Conservation (phyloP, 257 asterid species). For the Solanum gracilifrons region DNA sequence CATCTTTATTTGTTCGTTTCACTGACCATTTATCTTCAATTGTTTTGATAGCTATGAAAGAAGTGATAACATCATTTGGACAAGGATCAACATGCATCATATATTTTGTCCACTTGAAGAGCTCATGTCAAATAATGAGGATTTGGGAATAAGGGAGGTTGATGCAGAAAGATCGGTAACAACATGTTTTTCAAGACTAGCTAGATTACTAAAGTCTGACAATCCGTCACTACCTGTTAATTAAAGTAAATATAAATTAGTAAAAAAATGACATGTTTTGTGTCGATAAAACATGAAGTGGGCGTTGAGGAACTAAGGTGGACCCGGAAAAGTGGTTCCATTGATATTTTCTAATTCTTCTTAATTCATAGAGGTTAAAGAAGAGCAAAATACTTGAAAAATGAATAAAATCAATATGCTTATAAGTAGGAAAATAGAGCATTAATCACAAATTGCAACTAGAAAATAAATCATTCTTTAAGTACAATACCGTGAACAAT, state of each 20-base stretch:
- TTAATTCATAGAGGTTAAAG: no score
- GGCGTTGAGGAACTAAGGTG: neutral
- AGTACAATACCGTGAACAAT: neutral
- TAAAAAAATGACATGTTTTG: neutral
- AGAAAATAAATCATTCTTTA: no score
- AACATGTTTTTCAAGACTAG: constrained; percentile 8
- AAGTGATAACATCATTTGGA: constrained; percentile 17
- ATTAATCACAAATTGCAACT: no score
- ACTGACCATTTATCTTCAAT: constrained; percentile 89
- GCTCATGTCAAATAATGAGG: constrained; percentile 29
- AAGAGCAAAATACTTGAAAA: no score
- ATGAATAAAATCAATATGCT: no score
- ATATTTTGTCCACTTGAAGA: constrained; percentile 3
- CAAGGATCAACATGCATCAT: constrained; percentile 29
- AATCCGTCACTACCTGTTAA: constrained; percentile 37
- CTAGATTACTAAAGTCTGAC: constrained; percentile 13
- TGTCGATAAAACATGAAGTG: neutral
- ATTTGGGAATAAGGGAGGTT: constrained; percentile 26
- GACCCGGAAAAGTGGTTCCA: no score
- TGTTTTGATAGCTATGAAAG: constrained; percentile 23
- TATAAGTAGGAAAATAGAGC: no score
- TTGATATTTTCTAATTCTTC: no score
- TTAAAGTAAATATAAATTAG: neutral
- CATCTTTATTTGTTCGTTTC: constrained; percentile 53
- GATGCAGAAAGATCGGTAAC: constrained; percentile 28